Evolutionary conservation across 208 protist species (phyloP).

Genomic region (Kentomonas sorsogonicus): DNA sequence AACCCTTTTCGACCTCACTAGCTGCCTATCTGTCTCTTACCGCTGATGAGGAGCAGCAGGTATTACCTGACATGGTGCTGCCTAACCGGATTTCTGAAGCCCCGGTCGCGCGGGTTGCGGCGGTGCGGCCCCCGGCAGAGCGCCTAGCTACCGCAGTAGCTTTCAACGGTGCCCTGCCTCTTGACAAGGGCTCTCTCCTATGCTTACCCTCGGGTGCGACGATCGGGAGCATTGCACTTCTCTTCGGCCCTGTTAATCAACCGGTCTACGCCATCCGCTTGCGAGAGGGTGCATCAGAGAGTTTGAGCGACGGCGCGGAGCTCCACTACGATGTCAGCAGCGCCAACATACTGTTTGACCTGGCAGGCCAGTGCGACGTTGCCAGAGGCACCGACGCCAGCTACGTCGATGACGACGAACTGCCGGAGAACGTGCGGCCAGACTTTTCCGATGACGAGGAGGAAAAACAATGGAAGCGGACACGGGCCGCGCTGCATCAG

Average conservation of each 20-base stretch:
- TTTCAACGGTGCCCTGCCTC: constrained; percentile 23
- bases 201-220: constrained; percentile 49
- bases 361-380: constrained; percentile 45
- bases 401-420: constrained; percentile 86
- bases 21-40: too few species aligned
- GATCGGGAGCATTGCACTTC: constrained; percentile 44
- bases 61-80: too few species aligned
- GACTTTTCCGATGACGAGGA: constrained; percentile 88
- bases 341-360: constrained; percentile 52
- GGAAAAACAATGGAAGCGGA: constrained; percentile 82
- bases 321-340: constrained; percentile 59
- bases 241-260: constrained; percentile 59
- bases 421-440: constrained; percentile 68
- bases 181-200: constrained; percentile 64
- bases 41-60: too few species aligned
- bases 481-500: too few species aligned
- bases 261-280: constrained; percentile 15
- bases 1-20: too few species aligned
- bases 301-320: constrained; percentile 13
- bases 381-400: constrained; percentile 74
- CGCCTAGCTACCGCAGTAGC: constrained; percentile 57
- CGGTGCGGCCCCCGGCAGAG: constrained; percentile 24
- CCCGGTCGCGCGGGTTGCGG: constrained; percentile 42
- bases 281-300: neutral
- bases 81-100: constrained; percentile 52